Conservation (phyloP, 768 basidiomycete genomes). For the Neoboletus brunneissimus region DNA sequence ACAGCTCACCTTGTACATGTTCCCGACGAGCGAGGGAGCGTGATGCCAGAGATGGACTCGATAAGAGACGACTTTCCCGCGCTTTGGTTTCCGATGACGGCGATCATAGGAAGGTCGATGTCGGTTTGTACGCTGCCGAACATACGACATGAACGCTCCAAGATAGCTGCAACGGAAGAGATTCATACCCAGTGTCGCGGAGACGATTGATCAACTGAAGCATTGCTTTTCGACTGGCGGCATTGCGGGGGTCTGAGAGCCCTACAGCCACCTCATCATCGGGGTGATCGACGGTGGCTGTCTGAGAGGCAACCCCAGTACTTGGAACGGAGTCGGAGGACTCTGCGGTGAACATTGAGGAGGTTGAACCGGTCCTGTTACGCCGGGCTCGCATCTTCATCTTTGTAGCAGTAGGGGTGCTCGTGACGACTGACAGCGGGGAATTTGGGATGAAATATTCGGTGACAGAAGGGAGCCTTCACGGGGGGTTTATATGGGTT, state of each 20-base stretch:
- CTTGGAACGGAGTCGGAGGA: not conserved
- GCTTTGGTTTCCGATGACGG: not conserved
- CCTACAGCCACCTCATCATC: constrained; percentile 40
- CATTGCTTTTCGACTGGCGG: constrained; percentile 45
- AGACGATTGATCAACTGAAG: constrained; percentile 60
- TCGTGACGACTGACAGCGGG: not conserved
- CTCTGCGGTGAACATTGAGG: not conserved
- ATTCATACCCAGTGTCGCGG: constrained; percentile 55
- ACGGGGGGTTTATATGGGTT: constrained; percentile 16
- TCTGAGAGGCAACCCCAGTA: not conserved
- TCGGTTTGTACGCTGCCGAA: constrained; percentile 39
- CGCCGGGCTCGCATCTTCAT: not conserved
- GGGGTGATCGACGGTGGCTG: not conserved
- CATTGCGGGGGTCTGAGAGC: constrained; percentile 46
- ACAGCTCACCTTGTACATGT: not conserved
- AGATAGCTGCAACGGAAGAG: not conserved
- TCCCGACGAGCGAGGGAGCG: not conserved
- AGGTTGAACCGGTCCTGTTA: not conserved
- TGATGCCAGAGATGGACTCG: not conserved
- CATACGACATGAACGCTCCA: not conserved
- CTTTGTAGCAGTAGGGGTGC: not conserved
- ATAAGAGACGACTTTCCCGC: not conserved
- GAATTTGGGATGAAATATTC: not conserved
- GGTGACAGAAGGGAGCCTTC: not conserved
- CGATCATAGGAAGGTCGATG: not conserved